Evolutionary conservation across 768 basidiomycete species (phyloP).

Genomic region (Punctularia strigosozonata): DNA sequence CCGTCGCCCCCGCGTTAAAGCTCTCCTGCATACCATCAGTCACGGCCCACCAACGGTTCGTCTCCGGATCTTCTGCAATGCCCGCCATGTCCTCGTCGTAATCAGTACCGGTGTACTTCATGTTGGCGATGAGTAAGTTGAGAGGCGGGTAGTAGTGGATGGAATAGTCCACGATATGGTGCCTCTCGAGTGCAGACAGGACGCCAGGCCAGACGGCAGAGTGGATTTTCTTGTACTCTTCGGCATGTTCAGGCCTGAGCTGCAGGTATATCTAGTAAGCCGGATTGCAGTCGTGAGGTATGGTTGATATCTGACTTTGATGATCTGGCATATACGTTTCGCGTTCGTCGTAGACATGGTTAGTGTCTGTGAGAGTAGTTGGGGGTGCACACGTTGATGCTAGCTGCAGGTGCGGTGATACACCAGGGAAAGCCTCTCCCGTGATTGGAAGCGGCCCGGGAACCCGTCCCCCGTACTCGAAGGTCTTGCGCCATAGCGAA

Average conservation of each 20-base stretch:
- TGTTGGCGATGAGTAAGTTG: slow-evolving; percentile 62
- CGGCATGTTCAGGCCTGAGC: slow-evolving; percentile 41
- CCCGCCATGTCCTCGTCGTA: slow-evolving; percentile 55
- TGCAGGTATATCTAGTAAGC: slow-evolving; percentile 10
- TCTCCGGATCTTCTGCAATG: slow-evolving; percentile 54
- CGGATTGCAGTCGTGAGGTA: background rate
- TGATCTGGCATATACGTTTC: slow-evolving; percentile 62
- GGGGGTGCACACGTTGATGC: too few relatives aligned
- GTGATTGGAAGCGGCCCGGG: too few relatives aligned
- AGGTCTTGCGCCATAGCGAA: too few relatives aligned
- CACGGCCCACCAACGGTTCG: slow-evolving; percentile 66
- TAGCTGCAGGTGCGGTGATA: too few relatives aligned
- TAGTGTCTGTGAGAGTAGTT: background rate
- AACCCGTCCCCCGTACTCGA: too few relatives aligned
- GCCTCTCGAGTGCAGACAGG: slow-evolving; percentile 44
- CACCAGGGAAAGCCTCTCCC: too few relatives aligned
- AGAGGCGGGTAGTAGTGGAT: slow-evolving; percentile 58
- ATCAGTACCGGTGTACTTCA: slow-evolving; percentile 62
- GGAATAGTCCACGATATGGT: slow-evolving; percentile 65
- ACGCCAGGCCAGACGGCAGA: slow-evolving; percentile 59
- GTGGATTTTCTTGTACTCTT: slow-evolving; percentile 49
- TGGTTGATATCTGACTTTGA: slow-evolving; percentile 33
- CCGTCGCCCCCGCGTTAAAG: slow-evolving; percentile 55
- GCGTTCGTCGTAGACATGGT: slow-evolving; percentile 19
- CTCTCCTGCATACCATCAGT: slow-evolving; percentile 75